Base-by-base conservation (phyloP, 306 rosid genomes). In the Dryas octopetala region DNA sequence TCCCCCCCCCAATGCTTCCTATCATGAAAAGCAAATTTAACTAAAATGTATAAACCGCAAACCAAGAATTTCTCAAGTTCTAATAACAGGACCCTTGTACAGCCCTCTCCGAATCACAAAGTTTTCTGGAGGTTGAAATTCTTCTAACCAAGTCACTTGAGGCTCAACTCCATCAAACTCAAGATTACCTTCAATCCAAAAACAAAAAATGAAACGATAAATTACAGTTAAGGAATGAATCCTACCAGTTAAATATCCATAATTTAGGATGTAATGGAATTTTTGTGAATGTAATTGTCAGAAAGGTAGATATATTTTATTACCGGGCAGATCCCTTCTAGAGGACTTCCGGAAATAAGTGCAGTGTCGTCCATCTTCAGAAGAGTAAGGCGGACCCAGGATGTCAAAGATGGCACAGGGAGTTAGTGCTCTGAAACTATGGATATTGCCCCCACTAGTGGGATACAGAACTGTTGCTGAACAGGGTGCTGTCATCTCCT, bases 391-490 rank as follows among this genome's bases (percentile, higher is more conserved):
- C 0, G 99, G 99, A 60, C 96, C 79, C 45, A 92, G 74, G 78
- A 96, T 87, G 84, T 96, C 99, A 49, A 96, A 87, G 80, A 96
- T 76, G n/a, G 99, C 99, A 45, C 99, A 96, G 5, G 98, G 99
- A 65, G 98, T 92, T 64, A 85, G 41, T 19, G 99, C 99, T 85
- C 81, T 82, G 78, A 96, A 96, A 81, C 86, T 84, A 82, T 96
- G 99, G 74, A 96, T 89, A 78, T 96, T 92, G 81, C 99, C 99
- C 62, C 99, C 99, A 59, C 83, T 87, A 23, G 89, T 85, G 5
- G 99, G 99, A 78, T 90, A 92, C 61, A 96, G 96, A 77, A 89
- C 66, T 40, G 99, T 92, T 16, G 98, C 86, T 5, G 93, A 91
- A 78, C 71, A 83, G 1, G 98, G 98, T 1, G 98, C 97, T 3